Evolutionary conservation across 2,329 filamentous ascomycete genomes (phyloP).

Genomic region (Curvularia sp.): DNA sequence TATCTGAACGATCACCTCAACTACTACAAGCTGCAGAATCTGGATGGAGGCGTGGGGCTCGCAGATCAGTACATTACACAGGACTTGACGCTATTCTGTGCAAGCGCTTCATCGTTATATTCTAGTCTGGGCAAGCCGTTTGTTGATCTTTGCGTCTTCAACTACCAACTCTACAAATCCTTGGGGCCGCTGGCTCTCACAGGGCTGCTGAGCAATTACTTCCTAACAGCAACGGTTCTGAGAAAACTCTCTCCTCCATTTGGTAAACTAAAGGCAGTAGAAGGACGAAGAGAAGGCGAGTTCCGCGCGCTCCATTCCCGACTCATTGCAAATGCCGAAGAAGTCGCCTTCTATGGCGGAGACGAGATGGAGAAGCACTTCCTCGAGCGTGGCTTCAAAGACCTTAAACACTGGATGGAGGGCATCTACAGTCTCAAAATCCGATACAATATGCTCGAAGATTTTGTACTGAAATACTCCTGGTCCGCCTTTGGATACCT

Average conservation of each 20-base stretch:
- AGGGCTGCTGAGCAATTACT: slow-evolving; percentile 89
- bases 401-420: slow-evolving; percentile 96
- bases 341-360: slow-evolving; percentile 96
- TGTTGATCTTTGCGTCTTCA: slow-evolving; percentile 97
- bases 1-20: slow-evolving; percentile 95
- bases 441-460: slow-evolving; percentile 97
- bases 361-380: slow-evolving; percentile 95
- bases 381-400: slow-evolving; percentile 89
- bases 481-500: slow-evolving; percentile 99
- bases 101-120: slow-evolving; percentile 88
- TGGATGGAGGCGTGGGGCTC: slow-evolving; percentile 91
- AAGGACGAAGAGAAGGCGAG: slow-evolving; percentile 93
- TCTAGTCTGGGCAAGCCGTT: slow-evolving; percentile 97
- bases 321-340: slow-evolving; percentile 94
- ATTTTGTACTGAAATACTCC: slow-evolving; percentile 97
- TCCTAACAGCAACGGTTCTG: slow-evolving; percentile 89
- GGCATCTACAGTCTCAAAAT: slow-evolving; percentile 97
- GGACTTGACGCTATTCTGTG: slow-evolving; percentile 94
- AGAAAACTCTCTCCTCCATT: slow-evolving; percentile 91
- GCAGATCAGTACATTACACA: slow-evolving; percentile 98
- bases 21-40: slow-evolving; percentile 92
- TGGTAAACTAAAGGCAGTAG: slow-evolving; percentile 94
- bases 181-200: slow-evolving; percentile 86
- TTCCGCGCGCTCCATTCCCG: slow-evolving; percentile 91
- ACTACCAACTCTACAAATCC: slow-evolving; percentile 93